Evolutionary conservation across 768 basidiomycete species (phyloP).

Genomic region (Boletales sp.): DNA sequence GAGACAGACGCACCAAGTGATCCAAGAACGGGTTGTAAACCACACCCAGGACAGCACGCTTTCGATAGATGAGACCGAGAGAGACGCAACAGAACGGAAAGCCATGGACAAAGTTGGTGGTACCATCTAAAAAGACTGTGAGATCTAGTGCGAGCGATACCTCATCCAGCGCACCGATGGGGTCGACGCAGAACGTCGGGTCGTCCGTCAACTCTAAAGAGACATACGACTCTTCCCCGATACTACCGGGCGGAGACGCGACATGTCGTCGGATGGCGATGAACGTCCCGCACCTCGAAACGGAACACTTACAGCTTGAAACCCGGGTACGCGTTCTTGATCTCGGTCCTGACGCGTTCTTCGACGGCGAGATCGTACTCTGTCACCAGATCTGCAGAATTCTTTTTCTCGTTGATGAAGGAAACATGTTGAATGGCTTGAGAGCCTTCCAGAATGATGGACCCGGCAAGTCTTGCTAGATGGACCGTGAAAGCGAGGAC

Average conservation of each 20-base stretch:
- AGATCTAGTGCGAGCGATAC: neutral
- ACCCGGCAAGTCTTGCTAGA: slow-evolving; percentile 70
- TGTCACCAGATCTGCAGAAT: slow-evolving; percentile 91
- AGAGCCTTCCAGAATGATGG: slow-evolving; percentile 71
- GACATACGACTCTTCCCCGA: slow-evolving; percentile 92
- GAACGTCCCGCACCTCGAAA: neutral
- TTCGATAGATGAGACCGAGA: slow-evolving; percentile 79
- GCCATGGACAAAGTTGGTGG: slow-evolving; percentile 82
- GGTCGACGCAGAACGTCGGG: slow-evolving; percentile 95
- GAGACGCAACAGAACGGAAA: slow-evolving; percentile 90
- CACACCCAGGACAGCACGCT: slow-evolving; percentile 79
- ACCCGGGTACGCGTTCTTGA: slow-evolving; percentile 59
- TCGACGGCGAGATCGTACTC: slow-evolving; percentile 92
- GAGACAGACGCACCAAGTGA: slow-evolving; percentile 50
- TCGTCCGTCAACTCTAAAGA: slow-evolving; percentile 75
- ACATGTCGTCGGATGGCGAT: neutral
- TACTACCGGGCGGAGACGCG: slow-evolving; percentile 40
- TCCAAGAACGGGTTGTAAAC: slow-evolving; percentile 90
- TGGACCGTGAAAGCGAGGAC: slow-evolving; percentile 64
- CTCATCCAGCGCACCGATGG: slow-evolving; percentile 60
- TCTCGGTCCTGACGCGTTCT: slow-evolving; percentile 69
- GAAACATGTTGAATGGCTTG: slow-evolving; percentile 61
- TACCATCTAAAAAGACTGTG: slow-evolving; percentile 56
- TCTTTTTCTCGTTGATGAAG: slow-evolving; percentile 78
- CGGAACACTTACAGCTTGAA: slow-evolving; percentile 71